Base-by-base conservation (phyloP, 768 basidiomycete genomes). In the Termitomyces sp. region DNA sequence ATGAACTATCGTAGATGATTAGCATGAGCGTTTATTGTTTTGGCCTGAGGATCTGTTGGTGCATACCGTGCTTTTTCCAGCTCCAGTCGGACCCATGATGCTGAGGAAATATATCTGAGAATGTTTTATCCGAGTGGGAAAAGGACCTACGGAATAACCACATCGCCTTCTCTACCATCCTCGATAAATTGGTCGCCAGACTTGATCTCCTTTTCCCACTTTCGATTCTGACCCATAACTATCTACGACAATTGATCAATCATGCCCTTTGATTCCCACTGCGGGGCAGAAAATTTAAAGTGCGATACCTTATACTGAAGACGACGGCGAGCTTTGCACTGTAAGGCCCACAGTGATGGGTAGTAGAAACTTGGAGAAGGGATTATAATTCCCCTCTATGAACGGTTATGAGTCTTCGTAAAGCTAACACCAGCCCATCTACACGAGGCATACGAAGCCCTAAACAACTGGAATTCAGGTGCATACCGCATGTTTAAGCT, bases 41-140 rank as follows among this genome's bases (percentile, higher is more conserved):
- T 28, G 40, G 2, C 0, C 23, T 11, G 0, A 10, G 25, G 10
- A 21, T 12, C 16, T 5, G 6, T 30, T 25, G 12, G 16, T 39
- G 7, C 40, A 39, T 46, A 57, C 56, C 25, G 56, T 57, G 50
- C 56, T 57, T 40, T 56, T 56, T n/a, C 55, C 55, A 4, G 42
- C 55, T 6, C 55, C 55, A 4, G 55, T 56, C 2, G 40, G 35
- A 9, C 56, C 56, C 56, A 57, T 57, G 19, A 57, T 40, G 32
- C 56, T 57, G n/a, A 39, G 23, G 19, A 40, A 42, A 21, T 14
- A 34, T 21, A 35, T 41, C 39, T 35, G 30, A 44, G 40, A 41
- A 10, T n/a, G 6, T 28, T 30, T 1, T 6, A 21, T 16, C 35
- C 21, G 7, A 16, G 17, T 9, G 4, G 19, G 51, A 23, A n/a